Percentiles rank a stretch among this genome's conserved stretches.
Evolutionary conservation across 2,329 filamentous ascomycete genomes (phyloP).

Genomic region (Talaromyces sp.): DNA sequence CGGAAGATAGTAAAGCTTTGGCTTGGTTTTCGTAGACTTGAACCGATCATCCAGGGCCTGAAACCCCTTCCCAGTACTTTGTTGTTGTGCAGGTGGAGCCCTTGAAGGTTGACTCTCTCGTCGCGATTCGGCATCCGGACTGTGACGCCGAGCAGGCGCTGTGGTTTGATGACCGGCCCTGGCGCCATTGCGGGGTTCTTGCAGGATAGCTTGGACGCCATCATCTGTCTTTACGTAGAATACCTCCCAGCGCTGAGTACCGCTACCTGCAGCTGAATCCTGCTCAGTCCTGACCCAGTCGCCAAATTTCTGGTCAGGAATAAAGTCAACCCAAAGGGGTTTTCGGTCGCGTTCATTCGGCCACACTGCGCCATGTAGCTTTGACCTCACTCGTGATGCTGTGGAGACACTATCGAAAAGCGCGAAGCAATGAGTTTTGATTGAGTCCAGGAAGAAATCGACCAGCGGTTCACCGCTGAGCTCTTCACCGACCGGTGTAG

Average conservation of each 20-base stretch:
- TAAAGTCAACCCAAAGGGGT: conserved; percentile 82
- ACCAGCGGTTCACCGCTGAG: conserved; percentile 58
- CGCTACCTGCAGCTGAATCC: conserved; percentile 44
- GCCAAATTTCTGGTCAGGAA: conserved; percentile 70
- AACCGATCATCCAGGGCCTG: conserved; percentile 62
- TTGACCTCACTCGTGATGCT: conserved; percentile 72
- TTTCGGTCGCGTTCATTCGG: conserved; percentile 83
- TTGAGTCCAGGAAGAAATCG: conserved; percentile 75
- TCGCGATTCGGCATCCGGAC: conserved; percentile 24
- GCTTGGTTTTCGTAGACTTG: conserved; percentile 59
- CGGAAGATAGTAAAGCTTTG: conserved; percentile 64
- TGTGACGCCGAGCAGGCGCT: conserved; percentile 30
- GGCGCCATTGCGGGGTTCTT: conserved; percentile 44
- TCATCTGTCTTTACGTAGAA: conserved; percentile 62
- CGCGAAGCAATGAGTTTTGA: conserved; percentile 85
- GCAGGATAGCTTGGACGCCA: conserved; percentile 58
- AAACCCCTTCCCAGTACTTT: conserved; percentile 46
- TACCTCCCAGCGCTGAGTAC: conserved; percentile 67
- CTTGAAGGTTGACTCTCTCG: conserved; percentile 27
- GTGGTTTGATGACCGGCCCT: conserved; percentile 26
- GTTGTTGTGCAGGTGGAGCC: conserved; percentile 18
- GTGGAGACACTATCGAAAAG: conserved; percentile 67
- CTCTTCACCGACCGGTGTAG: conserved; percentile 56
- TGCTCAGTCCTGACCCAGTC: conserved; percentile 74
- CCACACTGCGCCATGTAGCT: conserved; percentile 78